Evolutionary conservation across 306 rosid genomes (phyloP), one percentile per base, ranked within the genome.

Genomic region (Trichosanthes cucumerina): DNA sequence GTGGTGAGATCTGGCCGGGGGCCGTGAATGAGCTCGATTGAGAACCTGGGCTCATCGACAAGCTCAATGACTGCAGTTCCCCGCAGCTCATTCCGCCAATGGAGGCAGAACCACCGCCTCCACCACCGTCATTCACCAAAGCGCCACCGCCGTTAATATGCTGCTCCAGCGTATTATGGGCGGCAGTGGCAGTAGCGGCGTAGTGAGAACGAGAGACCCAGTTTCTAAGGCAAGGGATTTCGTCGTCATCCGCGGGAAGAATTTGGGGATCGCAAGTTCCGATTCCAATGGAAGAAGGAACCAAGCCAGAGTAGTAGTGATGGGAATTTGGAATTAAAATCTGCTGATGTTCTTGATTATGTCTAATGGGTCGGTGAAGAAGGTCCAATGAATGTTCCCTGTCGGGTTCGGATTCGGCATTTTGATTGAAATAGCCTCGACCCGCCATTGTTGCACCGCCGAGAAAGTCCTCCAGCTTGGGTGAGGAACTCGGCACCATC

Each of bases 381-480:
- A 88, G 82, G 49, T 81, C 83, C 21, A 87, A 69, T 0, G 89
- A 83, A 54, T 80, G 90, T 23, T 84, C 90, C 52, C 88, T 82
- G 70, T 63, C 80, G 58, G 81, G 16, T 71, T 86, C 91, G n/a
- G 84, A 24, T 62, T 84, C 88, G 18, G 81, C 89, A 79, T 87
- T 87, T 23, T 88, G 91, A 78, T 57, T 75, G 66, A 89, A 90
- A 75, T 88, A 84, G 83, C 97, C 92, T 2, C 91, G 81, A 50
- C 90, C 88, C 41, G 21, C 68, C 68, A 76, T 76, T 34, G 79
- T 88, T 86, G 94, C 92, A 81, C 96, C 97, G 8, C 97, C 93
- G 0, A 96, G 87, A 78, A 96, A 96, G 74, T 96, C 96, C 78
- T 96, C 98, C 7, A 96, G 87, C 68, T 96, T 96, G 0, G 99